phyloP scores from a whole-genome alignment of 2,329 filamentous ascomycete genomes.

The Colletotrichum phormii region DNA sequence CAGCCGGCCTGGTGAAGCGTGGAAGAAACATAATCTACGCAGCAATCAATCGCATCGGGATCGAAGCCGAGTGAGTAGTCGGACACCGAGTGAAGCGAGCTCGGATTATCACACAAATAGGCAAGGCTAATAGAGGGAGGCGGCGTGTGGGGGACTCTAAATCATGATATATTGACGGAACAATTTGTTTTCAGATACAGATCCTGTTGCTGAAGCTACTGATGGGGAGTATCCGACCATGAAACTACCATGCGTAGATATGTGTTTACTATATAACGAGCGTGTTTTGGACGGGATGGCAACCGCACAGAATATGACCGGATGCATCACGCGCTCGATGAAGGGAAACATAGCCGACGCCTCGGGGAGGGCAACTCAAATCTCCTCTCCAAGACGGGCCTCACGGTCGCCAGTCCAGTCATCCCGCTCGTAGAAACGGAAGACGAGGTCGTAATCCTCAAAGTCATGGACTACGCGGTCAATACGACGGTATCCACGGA shows the following conservation, averaged over 20 bases:
- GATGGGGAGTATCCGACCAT: background rate
- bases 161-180: slow-evolving; percentile 11
- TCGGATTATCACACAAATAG: background rate
- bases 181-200: background rate
- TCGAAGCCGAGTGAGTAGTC: background rate
- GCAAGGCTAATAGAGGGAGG: background rate
- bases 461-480: slow-evolving; percentile 98
- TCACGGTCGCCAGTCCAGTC: slow-evolving; percentile 73
- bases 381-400: slow-evolving; percentile 66
- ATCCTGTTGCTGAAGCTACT: background rate
- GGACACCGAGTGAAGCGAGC: background rate
- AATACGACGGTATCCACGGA: slow-evolving; percentile 87
- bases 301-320: background rate
- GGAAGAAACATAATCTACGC: too few relatives aligned
- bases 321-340: background rate
- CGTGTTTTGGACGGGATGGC: background rate
- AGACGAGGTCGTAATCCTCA: slow-evolving; percentile 96
- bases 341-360: background rate
- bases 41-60: background rate
- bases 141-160: background rate
- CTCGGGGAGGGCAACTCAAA: slow-evolving; percentile 39
- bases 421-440: slow-evolving; percentile 94
- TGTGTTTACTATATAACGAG: background rate
- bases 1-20: too few relatives aligned
- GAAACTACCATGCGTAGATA: background rate